Conservation (phyloP, 306 rosid species). For the Biancaea sappan region DNA sequence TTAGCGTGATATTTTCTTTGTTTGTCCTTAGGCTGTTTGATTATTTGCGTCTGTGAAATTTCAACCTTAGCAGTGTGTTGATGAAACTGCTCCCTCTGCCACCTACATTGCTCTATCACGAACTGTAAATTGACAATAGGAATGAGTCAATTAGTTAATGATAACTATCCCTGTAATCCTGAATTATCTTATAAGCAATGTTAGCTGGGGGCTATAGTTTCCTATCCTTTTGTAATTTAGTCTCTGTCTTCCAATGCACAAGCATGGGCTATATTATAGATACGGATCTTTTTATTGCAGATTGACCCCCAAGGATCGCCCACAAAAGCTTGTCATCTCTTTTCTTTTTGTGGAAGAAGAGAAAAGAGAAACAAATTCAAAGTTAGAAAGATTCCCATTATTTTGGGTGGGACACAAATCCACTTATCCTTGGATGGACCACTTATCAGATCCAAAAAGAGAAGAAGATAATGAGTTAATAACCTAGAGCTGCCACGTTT, state of each 20-base stretch:
- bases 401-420: constrained; percentile 46
- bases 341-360: background rate
- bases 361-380: background rate
- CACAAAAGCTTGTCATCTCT: background rate
- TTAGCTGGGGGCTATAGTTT: background rate
- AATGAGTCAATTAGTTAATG: background rate
- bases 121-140: background rate
- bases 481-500: background rate
- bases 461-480: background rate
- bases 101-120: background rate
- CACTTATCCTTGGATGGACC: constrained; percentile 37
- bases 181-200: too few relatives aligned
- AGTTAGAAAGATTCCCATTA: background rate
- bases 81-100: background rate
- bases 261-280: background rate
- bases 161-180: background rate
- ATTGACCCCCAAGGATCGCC: constrained; percentile 17
- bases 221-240: background rate
- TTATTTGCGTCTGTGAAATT: background rate
- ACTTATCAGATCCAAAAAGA: background rate
- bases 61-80: background rate
- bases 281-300: constrained; percentile 19
- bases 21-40: background rate
- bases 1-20: background rate
- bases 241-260: background rate